Evolutionary conservation across 495 filamentous ascomycete genomes (phyloP).

Genomic region (Talaromyces nanjingensis): DNA sequence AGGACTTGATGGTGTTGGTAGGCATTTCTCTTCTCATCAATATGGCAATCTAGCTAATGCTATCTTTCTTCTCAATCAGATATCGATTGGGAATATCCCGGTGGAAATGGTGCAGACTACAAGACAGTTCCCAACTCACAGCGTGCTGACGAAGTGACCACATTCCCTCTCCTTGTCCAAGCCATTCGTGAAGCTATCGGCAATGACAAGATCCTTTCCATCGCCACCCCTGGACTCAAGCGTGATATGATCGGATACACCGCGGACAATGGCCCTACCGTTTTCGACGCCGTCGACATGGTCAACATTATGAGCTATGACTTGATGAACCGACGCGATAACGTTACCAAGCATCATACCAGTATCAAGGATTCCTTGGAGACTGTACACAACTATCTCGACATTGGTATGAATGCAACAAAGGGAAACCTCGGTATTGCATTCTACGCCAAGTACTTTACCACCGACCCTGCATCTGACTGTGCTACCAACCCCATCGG

Average conservation of each 20-base stretch:
- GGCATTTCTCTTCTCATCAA: not conserved
- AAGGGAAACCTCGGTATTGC: constrained; percentile 69
- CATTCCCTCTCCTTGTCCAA: constrained; percentile 56
- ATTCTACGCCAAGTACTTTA: constrained; percentile 70
- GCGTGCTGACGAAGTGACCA: constrained; percentile 54
- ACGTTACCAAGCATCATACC: constrained; percentile 59
- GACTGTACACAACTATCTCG: constrained; percentile 52
- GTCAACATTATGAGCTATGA: constrained; percentile 80
- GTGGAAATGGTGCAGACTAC: constrained; percentile 73
- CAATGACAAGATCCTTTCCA: constrained; percentile 54
- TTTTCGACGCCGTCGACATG: constrained; percentile 61
- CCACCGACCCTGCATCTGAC: constrained; percentile 42
- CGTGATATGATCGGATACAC: constrained; percentile 71
- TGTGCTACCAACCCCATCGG: constrained; percentile 47
- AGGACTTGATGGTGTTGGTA: constrained; percentile 53
- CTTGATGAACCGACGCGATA: constrained; percentile 68
- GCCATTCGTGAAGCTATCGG: constrained; percentile 56
- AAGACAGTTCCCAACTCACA: constrained; percentile 56
- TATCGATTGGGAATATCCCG: constrained; percentile 79
- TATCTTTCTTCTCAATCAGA: constrained; percentile 36
- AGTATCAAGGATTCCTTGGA: constrained; percentile 48
- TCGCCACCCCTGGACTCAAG: constrained; percentile 61
- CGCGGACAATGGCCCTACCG: constrained; percentile 50
- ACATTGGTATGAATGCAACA: constrained; percentile 45
- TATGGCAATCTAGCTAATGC: not conserved